These are phyloP conservation scores for Podila horticola DNA, from an alignment of 192 early-diverging fungal species.

Conservation along the genomic window DNA sequence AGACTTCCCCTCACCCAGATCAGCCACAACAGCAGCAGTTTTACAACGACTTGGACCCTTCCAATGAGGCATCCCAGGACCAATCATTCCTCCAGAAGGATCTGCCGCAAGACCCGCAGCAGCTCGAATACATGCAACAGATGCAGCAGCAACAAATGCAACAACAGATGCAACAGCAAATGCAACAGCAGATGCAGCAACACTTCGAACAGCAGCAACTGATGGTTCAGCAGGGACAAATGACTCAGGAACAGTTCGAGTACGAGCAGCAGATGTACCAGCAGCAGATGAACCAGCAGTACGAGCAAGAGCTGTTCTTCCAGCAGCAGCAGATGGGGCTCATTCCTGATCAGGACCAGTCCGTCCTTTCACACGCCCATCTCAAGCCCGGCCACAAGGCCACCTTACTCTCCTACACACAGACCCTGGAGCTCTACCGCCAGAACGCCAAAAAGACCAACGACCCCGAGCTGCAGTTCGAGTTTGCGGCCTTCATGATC, in stretches of 20 bases:
- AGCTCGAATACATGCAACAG: neutral
- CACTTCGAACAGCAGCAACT: constrained; percentile 7
- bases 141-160: no score
- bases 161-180: neutral
- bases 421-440: constrained; percentile 68
- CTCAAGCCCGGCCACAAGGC: constrained; percentile 68
- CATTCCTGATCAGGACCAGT: constrained; percentile 19
- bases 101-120: constrained; percentile 1
- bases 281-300: constrained; percentile 23
- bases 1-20: neutral
- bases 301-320: constrained; percentile 7
- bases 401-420: constrained; percentile 61
- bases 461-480: constrained; percentile 70
- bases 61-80: neutral
- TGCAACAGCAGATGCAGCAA: constrained; percentile 1
- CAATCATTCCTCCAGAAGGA: neutral
- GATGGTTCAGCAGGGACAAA: constrained; percentile 14
- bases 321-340: neutral
- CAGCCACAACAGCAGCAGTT: constrained; percentile 6
- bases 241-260: constrained; percentile 32
- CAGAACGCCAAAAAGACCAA: constrained; percentile 74
- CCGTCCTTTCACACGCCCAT: constrained; percentile 61
- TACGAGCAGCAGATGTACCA: constrained; percentile 33
- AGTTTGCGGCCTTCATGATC: constrained; percentile 75
- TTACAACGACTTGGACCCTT: neutral